Base-by-base conservation (phyloP, 140 eudicot species). In the Cichorium intybus region DNA sequence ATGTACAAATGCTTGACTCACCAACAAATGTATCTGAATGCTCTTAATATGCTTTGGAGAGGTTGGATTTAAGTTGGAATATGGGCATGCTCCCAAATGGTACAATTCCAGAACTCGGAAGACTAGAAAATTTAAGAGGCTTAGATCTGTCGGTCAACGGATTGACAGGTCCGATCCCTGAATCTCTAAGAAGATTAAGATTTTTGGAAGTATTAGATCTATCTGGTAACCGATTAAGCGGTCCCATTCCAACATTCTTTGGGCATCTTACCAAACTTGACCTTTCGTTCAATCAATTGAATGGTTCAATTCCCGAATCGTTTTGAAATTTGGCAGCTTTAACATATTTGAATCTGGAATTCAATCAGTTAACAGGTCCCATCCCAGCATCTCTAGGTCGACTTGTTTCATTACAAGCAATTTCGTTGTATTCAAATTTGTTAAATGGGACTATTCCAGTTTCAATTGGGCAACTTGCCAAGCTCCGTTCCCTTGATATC, bases 301-400 rank as follows among this genome's bases (percentile, higher is more conserved):
- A 28, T 9, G 59, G 29, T 8, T 7, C 59, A 9, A 52, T 52
- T 52, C 59, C 59, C 10, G 64, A 11, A 24, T 15, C 9, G 1
- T 3, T 37, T 1, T 33, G 61, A 34, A 14, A 8, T 0, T 22
- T 67, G 4, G 21, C 63, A 8, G 3, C 23, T 1, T 35, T 67
- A 16, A 35, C 14, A 24, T 10, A 4, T 0, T 53, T 67, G 28
- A 14, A 43, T 49, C 24, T 59, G 6, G 10, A 53, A 2, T 1
- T 10, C 35, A 66, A 75, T 33, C 31, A n/a, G n/a, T n/a, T n/a
- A n/a, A n/a, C n/a, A n/a, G n/a, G n/a, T n/a, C n/a, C n/a, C n/a
- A n/a, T n/a, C 31, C 61, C 77, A 33, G 7, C 49, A 66, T 52
- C 51, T 33, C 24, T 66, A 3, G 72, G 35, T 24, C 61, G 70